Evolutionary conservation across 129 eudicot genomes (phyloP).

Genomic region (Dittrichia graveolens): DNA sequence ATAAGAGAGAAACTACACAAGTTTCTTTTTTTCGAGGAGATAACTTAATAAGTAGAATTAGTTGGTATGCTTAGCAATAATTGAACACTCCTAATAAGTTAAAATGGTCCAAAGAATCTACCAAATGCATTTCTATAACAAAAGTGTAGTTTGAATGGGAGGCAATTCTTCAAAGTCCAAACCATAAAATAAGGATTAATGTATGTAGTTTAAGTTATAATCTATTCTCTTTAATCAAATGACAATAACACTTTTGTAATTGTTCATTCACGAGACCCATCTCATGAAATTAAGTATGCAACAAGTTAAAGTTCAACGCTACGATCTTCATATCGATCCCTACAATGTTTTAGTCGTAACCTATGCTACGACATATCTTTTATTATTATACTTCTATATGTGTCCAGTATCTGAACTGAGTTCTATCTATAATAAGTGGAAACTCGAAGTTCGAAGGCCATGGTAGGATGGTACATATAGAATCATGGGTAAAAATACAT

Average conservation of each 20-base stretch:
- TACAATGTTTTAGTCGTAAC: background rate
- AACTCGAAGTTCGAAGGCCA: no score
- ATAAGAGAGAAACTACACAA: conserved; percentile 21
- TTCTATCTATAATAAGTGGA: no score
- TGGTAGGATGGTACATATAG: no score
- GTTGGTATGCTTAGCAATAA: conserved; percentile 33
- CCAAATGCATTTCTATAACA: conserved; percentile 22
- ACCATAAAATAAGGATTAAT: conserved; percentile 40
- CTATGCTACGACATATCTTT: no score
- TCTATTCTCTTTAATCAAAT: conserved; percentile 30
- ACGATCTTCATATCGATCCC: conserved; percentile 4
- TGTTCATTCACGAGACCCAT: conserved; percentile 21
- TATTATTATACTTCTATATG: no score
- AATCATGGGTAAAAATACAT: no score
- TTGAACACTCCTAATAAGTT: conserved; percentile 36
- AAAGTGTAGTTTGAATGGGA: conserved; percentile 46
- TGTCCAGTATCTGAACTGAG: no score
- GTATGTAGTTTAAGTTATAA: conserved; percentile 26
- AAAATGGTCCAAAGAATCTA: conserved; percentile 30
- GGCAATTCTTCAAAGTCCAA: conserved; percentile 46
- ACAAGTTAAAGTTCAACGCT: conserved; percentile 23
- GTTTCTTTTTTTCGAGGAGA: conserved; percentile 6
- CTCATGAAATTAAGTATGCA: background rate
- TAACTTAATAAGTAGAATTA: conserved; percentile 13
- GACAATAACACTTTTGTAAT: conserved; percentile 27